Evolutionary conservation across 2,329 filamentous ascomycete genomes (phyloP), one percentile per base, ranked within the genome.

Genomic region (Dichotomopilus funicola): DNA sequence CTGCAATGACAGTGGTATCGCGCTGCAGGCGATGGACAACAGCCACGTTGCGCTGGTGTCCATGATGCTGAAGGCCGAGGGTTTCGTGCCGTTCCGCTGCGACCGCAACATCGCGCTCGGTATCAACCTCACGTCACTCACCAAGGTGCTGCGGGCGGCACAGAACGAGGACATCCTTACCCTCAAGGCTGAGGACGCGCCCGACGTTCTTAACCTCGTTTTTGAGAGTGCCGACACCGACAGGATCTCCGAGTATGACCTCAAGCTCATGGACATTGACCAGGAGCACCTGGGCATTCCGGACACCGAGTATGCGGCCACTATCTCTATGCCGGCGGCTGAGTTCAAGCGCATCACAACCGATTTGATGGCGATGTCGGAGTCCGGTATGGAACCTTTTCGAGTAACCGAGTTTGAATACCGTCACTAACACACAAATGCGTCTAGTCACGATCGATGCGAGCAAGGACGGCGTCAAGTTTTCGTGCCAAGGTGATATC

Each of bases 231-330:
- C 82, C 63, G 85, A 87, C 69, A 88, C 83, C 67, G 94, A 99
- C 74, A 83, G 94, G 64, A 83, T 99, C 70, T 95, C 89, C 82
- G 95, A 99, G 79, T 99, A 99, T 73, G 94, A 99, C 74, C 88
- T 99, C 75, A 99, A 99, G 82, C 85, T 99, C 72, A 99, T 99
- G 94, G 94, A 99, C 72, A 99, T 99, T 73, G 94, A 99, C 75
- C 95, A 99, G 78, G 94, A 99, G 81, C 94, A 99, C 73, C 78
- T 99, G 74, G 94, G 94, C 61, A 99, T 99, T 66, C 94, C 94
- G 12, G 92, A 99, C 67, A 99, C 95, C n/a, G 94, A 99, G 68
- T 99, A 99, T 70, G 88, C 91, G 41, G 88, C 94, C 48, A 94
- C 88, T 13, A 89, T 99, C 62, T 78, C 82, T 53, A 91, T 99